These are phyloP conservation scores for Xylariales sp. DNA, from an alignment of 2,329 filamentous ascomycete genomes.

Conservation along the genomic window DNA sequence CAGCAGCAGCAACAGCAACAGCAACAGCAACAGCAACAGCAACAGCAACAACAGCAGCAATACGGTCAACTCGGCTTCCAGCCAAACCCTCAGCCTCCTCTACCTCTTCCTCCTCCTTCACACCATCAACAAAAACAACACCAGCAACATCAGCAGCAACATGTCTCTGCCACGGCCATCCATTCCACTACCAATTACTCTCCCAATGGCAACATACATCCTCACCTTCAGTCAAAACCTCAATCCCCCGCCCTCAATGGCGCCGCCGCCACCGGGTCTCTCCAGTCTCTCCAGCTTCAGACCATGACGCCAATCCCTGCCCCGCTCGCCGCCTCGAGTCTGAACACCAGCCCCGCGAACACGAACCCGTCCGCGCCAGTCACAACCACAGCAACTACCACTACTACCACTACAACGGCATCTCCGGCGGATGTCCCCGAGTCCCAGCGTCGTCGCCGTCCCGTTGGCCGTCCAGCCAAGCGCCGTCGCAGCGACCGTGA, in stretches of 20 bases:
- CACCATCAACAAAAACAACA: slow-evolving; percentile 31
- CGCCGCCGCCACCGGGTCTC: background rate
- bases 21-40: slow-evolving; percentile 18
- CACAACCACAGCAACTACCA: background rate
- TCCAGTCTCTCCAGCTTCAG: slow-evolving; percentile 32
- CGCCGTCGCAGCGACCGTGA: slow-evolving; percentile 35
- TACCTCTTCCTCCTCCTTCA: background rate
- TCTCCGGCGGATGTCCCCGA: slow-evolving; percentile 15
- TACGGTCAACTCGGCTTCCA: slow-evolving; percentile 30
- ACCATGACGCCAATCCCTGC: slow-evolving; percentile 20
- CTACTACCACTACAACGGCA: background rate
- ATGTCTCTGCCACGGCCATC: background rate
- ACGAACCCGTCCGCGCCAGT: slow-evolving; percentile 12
- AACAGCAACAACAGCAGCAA: slow-evolving; percentile 19
- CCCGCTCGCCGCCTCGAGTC: background rate
- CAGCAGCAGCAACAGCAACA: slow-evolving; percentile 20
- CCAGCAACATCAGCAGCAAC: slow-evolving; percentile 25
- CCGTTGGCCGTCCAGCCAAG: slow-evolving; percentile 31
- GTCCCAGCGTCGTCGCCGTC: slow-evolving; percentile 28
- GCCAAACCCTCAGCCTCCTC: slow-evolving; percentile 11
- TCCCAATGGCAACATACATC: slow-evolving; percentile 24
- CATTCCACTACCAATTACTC: slow-evolving; percentile 16
- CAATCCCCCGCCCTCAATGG: slow-evolving; percentile 26
- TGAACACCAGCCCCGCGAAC: slow-evolving; percentile 9
- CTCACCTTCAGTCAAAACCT: slow-evolving; percentile 26